These are phyloP conservation scores for Neurospora sp. DNA, from an alignment of 495 filamentous ascomycete species.

Conservation along the genomic window DNA sequence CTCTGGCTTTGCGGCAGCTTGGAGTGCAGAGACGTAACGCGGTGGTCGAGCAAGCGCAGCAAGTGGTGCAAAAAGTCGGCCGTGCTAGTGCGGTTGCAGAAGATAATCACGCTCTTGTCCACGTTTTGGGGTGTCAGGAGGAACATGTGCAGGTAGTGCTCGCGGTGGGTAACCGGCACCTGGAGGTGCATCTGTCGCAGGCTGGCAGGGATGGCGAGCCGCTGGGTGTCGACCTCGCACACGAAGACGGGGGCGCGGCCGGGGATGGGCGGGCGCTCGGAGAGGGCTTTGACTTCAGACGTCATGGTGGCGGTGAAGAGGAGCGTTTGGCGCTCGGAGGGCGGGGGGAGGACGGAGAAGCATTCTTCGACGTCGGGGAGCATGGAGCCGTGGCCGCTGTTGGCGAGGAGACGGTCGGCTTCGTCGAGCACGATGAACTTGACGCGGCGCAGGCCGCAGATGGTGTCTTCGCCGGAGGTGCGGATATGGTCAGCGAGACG, in stretches of 20 bases:
- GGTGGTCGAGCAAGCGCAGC: constrained; percentile 73
- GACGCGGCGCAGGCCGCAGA: constrained; percentile 64
- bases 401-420: constrained; percentile 79
- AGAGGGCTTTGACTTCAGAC: constrained; percentile 77
- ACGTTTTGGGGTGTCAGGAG: constrained; percentile 70
- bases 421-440: constrained; percentile 91
- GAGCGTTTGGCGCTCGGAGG: constrained; percentile 66
- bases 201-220: constrained; percentile 63
- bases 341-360: constrained; percentile 64
- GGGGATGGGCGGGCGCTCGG: constrained; percentile 56
- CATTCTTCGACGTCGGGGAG: constrained; percentile 87
- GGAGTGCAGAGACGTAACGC: constrained; percentile 85
- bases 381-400: constrained; percentile 62
- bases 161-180: constrained; percentile 78
- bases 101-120: constrained; percentile 72
- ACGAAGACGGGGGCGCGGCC: constrained; percentile 70
- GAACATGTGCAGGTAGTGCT: constrained; percentile 87
- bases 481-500: constrained; percentile 89
- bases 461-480: constrained; percentile 81
- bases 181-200: constrained; percentile 79
- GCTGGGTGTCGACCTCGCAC: constrained; percentile 75
- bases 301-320: constrained; percentile 97
- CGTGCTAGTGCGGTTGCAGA: constrained; percentile 86
- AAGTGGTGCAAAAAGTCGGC: constrained; percentile 81
- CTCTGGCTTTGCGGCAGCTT: constrained; percentile 72